These are phyloP conservation scores for Magnaporthales sp. DNA, from an alignment of 2,329 filamentous ascomycete species.

Conservation along the genomic window DNA sequence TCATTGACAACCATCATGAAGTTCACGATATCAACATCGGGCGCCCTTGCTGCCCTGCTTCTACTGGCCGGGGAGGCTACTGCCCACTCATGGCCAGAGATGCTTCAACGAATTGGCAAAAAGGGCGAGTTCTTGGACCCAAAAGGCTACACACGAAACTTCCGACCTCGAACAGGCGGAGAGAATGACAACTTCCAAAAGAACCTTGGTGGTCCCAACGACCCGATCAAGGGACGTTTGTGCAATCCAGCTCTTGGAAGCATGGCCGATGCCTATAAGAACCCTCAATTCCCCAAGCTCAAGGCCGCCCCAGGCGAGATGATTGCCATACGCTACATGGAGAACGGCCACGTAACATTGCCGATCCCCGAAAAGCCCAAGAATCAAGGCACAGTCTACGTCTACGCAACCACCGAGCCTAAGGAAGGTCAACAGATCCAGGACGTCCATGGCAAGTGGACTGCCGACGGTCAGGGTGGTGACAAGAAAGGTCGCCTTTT, in stretches of 20 bases:
- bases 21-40: not conserved
- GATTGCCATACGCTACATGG: conserved; percentile 59
- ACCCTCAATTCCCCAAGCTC: conserved; percentile 53
- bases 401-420: conserved; percentile 58
- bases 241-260: not conserved
- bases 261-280: conserved; percentile 34
- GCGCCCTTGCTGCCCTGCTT: conserved; percentile 16
- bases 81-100: conserved; percentile 79
- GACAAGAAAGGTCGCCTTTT: conserved; percentile 70
- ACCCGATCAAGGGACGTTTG: not conserved
- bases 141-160: conserved; percentile 69
- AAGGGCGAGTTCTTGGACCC: conserved; percentile 66
- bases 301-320: conserved; percentile 50
- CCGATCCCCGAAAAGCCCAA: conserved; percentile 45
- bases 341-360: conserved; percentile 66
- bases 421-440: conserved; percentile 32
- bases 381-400: conserved; percentile 63
- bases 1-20: not conserved
- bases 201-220: not conserved
- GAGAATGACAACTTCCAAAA: not conserved
- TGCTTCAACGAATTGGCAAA: conserved; percentile 58
- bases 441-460: conserved; percentile 75
- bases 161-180: conserved; percentile 39
- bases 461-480: conserved; percentile 67
- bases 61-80: conserved; percentile 18